Evolutionary conservation across 345 rosid genomes (phyloP).

Genomic region (Gossypium rotundifolium): DNA sequence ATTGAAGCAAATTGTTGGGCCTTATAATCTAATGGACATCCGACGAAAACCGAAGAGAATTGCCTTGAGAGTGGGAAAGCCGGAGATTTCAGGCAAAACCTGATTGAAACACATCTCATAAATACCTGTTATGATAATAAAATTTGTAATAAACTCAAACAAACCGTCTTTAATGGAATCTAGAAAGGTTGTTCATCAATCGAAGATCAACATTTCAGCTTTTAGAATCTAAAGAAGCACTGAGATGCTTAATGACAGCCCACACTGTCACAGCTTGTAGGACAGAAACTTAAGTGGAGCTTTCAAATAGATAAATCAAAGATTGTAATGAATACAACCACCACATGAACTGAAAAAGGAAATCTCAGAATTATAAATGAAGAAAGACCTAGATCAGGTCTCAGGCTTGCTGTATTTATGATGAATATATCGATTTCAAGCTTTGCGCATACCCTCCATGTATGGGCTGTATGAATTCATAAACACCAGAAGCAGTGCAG

Average conservation of each 20-base stretch:
- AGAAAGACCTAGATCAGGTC: slow-evolving; percentile 9
- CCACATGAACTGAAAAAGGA: slow-evolving; percentile 12
- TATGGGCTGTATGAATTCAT: slow-evolving; percentile 4
- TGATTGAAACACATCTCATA: not conserved
- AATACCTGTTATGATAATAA: not conserved
- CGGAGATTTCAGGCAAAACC: not conserved
- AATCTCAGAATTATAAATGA: not conserved
- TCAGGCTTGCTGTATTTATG: slow-evolving; percentile 3
- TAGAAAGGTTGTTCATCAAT: not conserved
- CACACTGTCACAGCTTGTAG: not conserved
- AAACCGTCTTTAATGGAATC: not conserved
- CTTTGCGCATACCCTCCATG: not conserved
- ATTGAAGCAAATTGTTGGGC: not conserved
- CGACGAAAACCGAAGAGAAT: not conserved
- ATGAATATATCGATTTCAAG: not conserved
- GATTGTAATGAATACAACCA: not conserved
- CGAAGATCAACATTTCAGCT: not conserved
- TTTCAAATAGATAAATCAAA: not conserved
- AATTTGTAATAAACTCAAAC: not conserved
- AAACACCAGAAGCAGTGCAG: slow-evolving; percentile 6
- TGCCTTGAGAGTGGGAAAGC: not conserved
- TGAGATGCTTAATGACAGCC: not conserved
- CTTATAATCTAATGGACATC: not conserved
- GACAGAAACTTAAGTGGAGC: not conserved
- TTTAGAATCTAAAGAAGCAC: not conserved